Evolutionary conservation across 345 rosid genomes (phyloP).

Genomic region (Ricinus communis): DNA sequence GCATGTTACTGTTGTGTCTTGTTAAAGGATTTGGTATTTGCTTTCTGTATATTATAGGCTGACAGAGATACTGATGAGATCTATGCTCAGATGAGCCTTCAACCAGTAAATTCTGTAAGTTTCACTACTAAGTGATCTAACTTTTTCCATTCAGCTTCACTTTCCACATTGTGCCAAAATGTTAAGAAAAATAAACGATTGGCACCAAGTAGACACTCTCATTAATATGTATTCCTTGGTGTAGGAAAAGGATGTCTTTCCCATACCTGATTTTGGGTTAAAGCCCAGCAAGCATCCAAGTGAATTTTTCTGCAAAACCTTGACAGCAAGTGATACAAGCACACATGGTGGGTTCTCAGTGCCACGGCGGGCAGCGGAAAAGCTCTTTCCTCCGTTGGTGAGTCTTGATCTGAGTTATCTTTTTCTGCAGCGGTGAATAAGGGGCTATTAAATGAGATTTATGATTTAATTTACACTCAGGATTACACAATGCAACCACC

Average conservation of each 20-base stretch:
- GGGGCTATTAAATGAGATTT: not conserved
- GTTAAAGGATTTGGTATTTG: not conserved
- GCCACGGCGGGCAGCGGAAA: conserved; percentile 98
- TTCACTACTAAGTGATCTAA: not conserved
- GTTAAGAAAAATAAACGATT: not conserved
- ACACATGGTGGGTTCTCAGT: conserved; percentile 99
- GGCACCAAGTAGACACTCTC: not conserved
- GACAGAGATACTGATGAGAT: conserved; percentile 95
- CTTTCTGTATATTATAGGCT: conserved; percentile 47
- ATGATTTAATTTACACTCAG: conserved; percentile 35
- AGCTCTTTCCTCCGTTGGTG: conserved; percentile 93
- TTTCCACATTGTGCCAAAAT: not conserved
- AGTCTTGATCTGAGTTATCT: conserved; percentile 17
- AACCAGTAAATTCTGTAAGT: conserved; percentile 86
- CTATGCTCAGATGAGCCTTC: conserved; percentile 97
- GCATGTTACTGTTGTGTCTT: not conserved
- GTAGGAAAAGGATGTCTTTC: conserved; percentile 91
- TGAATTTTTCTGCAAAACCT: conserved; percentile 93
- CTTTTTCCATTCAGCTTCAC: not conserved
- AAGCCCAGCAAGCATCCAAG: conserved; percentile 84
- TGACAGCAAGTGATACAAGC: conserved; percentile 97
- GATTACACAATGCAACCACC: conserved; percentile 96
- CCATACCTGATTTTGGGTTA: conserved; percentile 82
- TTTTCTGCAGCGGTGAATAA: not conserved
- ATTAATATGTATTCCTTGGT: not conserved